Conservation (phyloP, 1,284 basidiomycete genomes). For the Ustilago tritici region DNA sequence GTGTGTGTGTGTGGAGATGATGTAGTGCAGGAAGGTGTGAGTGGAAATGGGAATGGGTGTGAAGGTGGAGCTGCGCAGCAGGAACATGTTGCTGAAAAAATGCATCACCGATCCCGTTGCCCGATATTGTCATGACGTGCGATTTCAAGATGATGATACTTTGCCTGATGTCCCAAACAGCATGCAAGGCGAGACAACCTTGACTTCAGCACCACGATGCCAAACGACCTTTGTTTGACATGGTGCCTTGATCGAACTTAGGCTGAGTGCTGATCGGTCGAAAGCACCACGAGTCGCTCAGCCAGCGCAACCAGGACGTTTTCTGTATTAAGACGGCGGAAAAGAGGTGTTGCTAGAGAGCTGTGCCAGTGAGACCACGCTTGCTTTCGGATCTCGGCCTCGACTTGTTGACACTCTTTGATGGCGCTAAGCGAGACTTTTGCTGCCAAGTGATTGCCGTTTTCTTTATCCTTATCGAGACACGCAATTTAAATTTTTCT, state of each 20-base stretch:
- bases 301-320: too few relatives aligned
- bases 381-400: slow-evolving; percentile 6
- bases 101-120: background rate
- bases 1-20: too few relatives aligned
- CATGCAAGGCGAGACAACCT: too few relatives aligned
- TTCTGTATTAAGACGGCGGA: slow-evolving; percentile 6
- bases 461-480: slow-evolving; percentile 6
- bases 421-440: background rate
- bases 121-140: background rate
- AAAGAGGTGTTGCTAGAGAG: background rate
- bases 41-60: background rate
- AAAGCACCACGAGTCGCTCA: too few relatives aligned
- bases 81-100: background rate
- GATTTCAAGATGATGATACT: too few relatives aligned
- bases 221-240: too few relatives aligned
- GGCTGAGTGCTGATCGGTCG: too few relatives aligned
- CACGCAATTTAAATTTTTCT: slow-evolving; percentile 5
- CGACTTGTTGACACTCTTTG: background rate
- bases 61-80: background rate
- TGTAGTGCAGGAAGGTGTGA: background rate
- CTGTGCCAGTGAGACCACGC: slow-evolving; percentile 5
- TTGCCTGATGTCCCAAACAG: too few relatives aligned
- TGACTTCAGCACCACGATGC: too few relatives aligned
- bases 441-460: background rate
- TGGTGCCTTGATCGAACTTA: too few relatives aligned